Base-by-base conservation (phyloP, 2,329 filamentous ascomycete genomes). In the Chaetomium sp. region DNA sequence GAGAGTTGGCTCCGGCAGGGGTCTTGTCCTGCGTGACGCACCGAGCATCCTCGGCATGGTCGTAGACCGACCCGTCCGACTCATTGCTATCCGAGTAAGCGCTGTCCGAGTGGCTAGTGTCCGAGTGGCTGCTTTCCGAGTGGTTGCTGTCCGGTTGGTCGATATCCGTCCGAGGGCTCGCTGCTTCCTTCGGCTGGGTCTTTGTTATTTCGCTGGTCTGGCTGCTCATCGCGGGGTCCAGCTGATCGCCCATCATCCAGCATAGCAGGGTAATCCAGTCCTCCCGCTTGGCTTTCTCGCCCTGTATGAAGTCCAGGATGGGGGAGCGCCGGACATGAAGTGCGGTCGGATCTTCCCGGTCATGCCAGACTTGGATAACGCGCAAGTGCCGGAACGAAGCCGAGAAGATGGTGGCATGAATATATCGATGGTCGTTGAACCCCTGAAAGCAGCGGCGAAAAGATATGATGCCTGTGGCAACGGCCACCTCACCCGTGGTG, bases 391-490 rank as follows among this genome's bases (percentile, higher is more conserved):
- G 54, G 21, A 33, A 42, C 6, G 16, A 57, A 33, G 35, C 33
- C 4, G 54, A 57, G 45, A 50, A 49, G 3, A 23, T 27, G 25
- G 56, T 58, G 42, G 21, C 29, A 1, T 25, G 56, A 19, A 49
- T 13, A 13, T 58, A 58, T n/a, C 56, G 31, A 42, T 58, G 56
- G 7, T 58, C 2, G 45, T 58, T 49, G 27, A n/a, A 21, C 10
- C 10, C 23, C 21, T 16, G 9, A 12, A 25, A 57, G 33, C 31
- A 42, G 2, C 33, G 54, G 5, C n/a, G 54, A 1, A 6, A n/a
- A 27, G 33, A 23, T 10, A 57, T 25, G 8, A 57, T 7, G n/a
- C n/a, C 31, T 9, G 54, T 42, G 10, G 33, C 35, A 9, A 25
- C 13, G 21, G 21, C 21, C 35, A 57, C 45, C 10, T 57, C 54